A percentile compares a stretch with the other conserved stretches of the same genome.
phyloP scores from a whole-genome alignment of 192 early-diverging fungal genomes.

The Diversispora epigaea region DNA sequence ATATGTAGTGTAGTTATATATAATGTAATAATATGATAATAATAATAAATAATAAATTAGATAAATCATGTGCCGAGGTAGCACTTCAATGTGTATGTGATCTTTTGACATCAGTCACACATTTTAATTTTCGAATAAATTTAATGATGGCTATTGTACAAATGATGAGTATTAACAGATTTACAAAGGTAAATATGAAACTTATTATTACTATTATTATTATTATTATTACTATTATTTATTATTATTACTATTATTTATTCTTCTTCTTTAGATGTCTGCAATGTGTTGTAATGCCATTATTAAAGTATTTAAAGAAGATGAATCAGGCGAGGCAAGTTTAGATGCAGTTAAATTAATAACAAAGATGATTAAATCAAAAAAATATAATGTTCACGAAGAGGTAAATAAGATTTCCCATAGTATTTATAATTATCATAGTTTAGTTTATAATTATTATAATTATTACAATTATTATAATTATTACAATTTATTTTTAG shows the following conservation, averaged over 20 bases:
- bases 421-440: neutral
- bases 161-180: constrained; percentile 64
- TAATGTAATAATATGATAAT: neutral
- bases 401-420: constrained; percentile 33
- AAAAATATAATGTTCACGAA: constrained; percentile 70
- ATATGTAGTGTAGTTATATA: neutral
- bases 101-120: constrained; percentile 76
- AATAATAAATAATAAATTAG: constrained; percentile 19
- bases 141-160: constrained; percentile 80
- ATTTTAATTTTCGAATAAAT: constrained; percentile 96
- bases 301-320: constrained; percentile 74
- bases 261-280: constrained; percentile 49
- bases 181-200: constrained; percentile 45
- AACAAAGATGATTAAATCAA: constrained; percentile 79
- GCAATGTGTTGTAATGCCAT: constrained; percentile 76
- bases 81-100: constrained; percentile 83
- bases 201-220: too few relatives aligned
- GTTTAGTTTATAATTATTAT: neutral
- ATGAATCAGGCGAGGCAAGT: constrained; percentile 83
- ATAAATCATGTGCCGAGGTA: constrained; percentile 47
- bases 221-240: too few relatives aligned
- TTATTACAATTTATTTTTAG: constrained; percentile 29
- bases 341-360: constrained; percentile 86
- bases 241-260: too few relatives aligned
- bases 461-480: neutral